Conservation (phyloP, 1,284 basidiomycete genomes). For the Apiotrichum domesticum region DNA sequence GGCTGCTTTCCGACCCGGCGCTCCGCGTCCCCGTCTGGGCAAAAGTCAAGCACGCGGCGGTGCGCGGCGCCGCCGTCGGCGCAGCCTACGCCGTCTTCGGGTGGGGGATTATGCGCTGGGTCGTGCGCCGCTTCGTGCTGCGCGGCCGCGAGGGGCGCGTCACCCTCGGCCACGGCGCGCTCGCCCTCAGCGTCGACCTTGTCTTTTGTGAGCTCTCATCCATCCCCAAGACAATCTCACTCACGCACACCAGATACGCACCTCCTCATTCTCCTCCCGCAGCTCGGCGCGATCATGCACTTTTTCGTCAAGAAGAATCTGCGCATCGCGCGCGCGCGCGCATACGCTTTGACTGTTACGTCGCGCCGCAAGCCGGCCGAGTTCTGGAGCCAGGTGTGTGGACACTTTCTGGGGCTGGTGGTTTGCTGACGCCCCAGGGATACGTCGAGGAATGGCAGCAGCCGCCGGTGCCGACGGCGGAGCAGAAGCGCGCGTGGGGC, state of each 20-base stretch:
- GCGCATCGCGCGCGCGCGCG: conserved; percentile 65
- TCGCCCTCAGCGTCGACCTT: conserved; percentile 29
- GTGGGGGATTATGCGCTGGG: conserved; percentile 40
- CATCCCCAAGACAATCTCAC: not conserved
- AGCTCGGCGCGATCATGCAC: conserved; percentile 63
- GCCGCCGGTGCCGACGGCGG: conserved; percentile 53
- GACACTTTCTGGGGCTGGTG: not conserved
- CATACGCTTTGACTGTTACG: conserved; percentile 64
- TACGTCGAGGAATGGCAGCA: conserved; percentile 81
- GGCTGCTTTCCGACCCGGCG: conserved; percentile 38
- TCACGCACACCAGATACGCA: conserved; percentile 58
- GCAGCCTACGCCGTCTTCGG: conserved; percentile 33
- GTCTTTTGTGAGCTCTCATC: conserved; percentile 32
- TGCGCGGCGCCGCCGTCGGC: conserved; percentile 38
- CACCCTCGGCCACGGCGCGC: conserved; percentile 24
- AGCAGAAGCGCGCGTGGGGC: conserved; percentile 19
- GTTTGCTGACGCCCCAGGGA: conserved; percentile 42
- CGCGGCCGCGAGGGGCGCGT: conserved; percentile 18
- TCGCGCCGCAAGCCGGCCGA: conserved; percentile 69
- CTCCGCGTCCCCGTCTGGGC: conserved; percentile 41
- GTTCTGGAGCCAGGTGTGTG: conserved; percentile 59
- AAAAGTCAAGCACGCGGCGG: conserved; percentile 44
- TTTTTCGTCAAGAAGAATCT: conserved; percentile 77
- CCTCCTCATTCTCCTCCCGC: conserved; percentile 62
- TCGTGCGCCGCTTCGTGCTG: conserved; percentile 36